A percentile compares a stretch with the other conserved stretches of the same genome.
These are phyloP conservation scores for Lagenaria siceraria DNA, from an alignment of 306 rosid genomes.

Conservation along the genomic window DNA sequence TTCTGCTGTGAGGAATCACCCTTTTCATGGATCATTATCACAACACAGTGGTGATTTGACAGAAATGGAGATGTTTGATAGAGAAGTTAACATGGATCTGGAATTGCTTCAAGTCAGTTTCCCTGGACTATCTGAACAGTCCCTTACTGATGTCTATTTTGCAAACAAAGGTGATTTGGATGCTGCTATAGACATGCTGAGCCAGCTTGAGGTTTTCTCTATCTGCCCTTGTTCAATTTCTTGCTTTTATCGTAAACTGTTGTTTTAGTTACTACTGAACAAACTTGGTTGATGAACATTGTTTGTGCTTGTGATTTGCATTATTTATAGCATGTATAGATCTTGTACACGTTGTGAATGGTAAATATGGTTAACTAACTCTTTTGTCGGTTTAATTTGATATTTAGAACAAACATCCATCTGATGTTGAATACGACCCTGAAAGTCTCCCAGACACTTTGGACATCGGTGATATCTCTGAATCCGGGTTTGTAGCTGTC, in stretches of 20 bases:
- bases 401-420: background rate
- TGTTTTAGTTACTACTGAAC: background rate
- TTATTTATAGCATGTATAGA: background rate
- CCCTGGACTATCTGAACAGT: slow-evolving; percentile 50
- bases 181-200: slow-evolving; percentile 65
- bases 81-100: slow-evolving; percentile 48
- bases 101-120: slow-evolving; percentile 57
- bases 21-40: slow-evolving; percentile 25
- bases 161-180: slow-evolving; percentile 51
- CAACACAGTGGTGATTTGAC: slow-evolving; percentile 19
- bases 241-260: background rate
- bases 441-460: slow-evolving; percentile 70
- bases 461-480: slow-evolving; percentile 82
- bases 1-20: slow-evolving; percentile 20
- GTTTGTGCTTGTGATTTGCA: background rate
- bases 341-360: background rate
- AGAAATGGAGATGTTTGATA: slow-evolving; percentile 28
- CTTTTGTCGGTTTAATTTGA: background rate
- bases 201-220: slow-evolving; percentile 62
- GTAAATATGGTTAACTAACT: background rate
- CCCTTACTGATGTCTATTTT: slow-evolving; percentile 53
- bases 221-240: background rate
- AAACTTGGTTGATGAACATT: background rate
- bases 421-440: slow-evolving; percentile 14
- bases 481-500: slow-evolving; percentile 24